phyloP scores from a whole-genome alignment of 192 early-diverging fungal genomes.

The Backusella macrospora region DNA sequence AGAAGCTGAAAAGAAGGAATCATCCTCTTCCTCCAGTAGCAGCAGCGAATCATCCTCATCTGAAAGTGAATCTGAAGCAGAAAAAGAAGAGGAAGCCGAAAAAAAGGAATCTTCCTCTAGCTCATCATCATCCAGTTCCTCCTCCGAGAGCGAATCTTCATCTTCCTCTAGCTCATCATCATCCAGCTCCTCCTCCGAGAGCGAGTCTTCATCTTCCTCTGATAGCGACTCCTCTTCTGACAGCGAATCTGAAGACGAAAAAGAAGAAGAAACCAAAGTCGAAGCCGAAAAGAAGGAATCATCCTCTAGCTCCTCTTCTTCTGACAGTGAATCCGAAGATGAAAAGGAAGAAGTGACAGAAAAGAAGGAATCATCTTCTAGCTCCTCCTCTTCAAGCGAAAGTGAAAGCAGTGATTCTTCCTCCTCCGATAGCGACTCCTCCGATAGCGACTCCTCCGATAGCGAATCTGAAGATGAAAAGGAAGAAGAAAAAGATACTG shows the following conservation, averaged over 20 bases:
- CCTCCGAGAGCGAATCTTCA: slow-evolving; percentile 15
- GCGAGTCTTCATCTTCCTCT: slow-evolving; percentile 19
- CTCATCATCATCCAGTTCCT: neutral
- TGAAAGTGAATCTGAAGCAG: slow-evolving; percentile 42
- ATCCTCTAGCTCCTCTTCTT: slow-evolving; percentile 4
- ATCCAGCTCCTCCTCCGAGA: slow-evolving; percentile 8
- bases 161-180: slow-evolving; percentile 18
- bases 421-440: slow-evolving; percentile 24
- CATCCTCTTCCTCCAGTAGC: slow-evolving; percentile 30
- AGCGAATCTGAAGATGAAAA: slow-evolving; percentile 19
- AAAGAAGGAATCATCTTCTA: neutral
- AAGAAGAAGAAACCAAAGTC: neutral
- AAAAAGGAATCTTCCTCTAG: slow-evolving; percentile 23
- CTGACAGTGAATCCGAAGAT: slow-evolving; percentile 24
- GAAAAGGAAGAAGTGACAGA: neutral
- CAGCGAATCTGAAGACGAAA: neutral
- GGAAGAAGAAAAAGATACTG: neutral
- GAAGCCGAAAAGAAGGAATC: slow-evolving; percentile 9
- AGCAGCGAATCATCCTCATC: slow-evolving; percentile 22
- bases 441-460: slow-evolving; percentile 4
- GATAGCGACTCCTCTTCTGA: slow-evolving; percentile 24
- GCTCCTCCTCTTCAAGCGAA: neutral
- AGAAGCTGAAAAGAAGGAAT: slow-evolving; percentile 22
- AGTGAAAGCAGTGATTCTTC: slow-evolving; percentile 23
- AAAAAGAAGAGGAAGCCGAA: slow-evolving; percentile 21